phyloP scores from a whole-genome alignment of 1,284 basidiomycete genomes.

The Erythrobasidium hasegawianum region DNA sequence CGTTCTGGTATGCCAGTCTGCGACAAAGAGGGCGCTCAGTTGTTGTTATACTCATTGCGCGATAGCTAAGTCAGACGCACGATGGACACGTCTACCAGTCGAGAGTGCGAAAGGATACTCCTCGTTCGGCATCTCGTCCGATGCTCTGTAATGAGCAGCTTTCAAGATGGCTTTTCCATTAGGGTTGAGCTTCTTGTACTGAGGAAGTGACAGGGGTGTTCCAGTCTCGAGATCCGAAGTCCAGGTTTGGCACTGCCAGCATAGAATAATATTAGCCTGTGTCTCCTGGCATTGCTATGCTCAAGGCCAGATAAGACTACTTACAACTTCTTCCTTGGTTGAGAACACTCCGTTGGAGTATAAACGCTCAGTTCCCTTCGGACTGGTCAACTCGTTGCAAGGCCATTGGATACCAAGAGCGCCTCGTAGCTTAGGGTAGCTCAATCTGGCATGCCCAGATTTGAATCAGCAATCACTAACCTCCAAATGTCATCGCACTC shows the following conservation, averaged over 20 bases:
- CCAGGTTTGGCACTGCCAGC: constrained; percentile 14
- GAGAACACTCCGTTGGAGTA: constrained; percentile 13
- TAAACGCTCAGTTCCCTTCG: constrained; percentile 9
- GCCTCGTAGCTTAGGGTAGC: constrained; percentile 9
- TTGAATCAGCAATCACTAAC: too few relatives aligned
- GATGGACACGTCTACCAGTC: not conserved
- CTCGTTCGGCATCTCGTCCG: constrained; percentile 16
- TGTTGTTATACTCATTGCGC: not conserved
- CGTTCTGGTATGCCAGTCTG: constrained; percentile 19
- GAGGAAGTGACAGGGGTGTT: not conserved
- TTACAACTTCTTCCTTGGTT: constrained; percentile 1
- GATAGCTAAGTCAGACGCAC: not conserved
- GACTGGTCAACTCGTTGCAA: constrained; percentile 15
- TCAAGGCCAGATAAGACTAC: too few relatives aligned
- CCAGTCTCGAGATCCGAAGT: constrained; percentile 21
- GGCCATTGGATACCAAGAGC: constrained; percentile 20
- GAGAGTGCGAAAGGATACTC: constrained; percentile 8
- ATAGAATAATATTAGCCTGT: too few relatives aligned
- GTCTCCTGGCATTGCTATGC: too few relatives aligned
- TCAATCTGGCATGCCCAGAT: constrained; percentile 9
- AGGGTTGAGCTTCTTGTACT: constrained; percentile 5
- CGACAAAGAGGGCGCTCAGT: not conserved
- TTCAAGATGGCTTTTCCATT: constrained; percentile 25
- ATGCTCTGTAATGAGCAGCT: constrained; percentile 3
- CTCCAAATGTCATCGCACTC: too few relatives aligned